Evolutionary conservation across 78 protist species (phyloP), one percentile per base, ranked within the genome.

Genomic region (Dictyostelium firmibasis): DNA sequence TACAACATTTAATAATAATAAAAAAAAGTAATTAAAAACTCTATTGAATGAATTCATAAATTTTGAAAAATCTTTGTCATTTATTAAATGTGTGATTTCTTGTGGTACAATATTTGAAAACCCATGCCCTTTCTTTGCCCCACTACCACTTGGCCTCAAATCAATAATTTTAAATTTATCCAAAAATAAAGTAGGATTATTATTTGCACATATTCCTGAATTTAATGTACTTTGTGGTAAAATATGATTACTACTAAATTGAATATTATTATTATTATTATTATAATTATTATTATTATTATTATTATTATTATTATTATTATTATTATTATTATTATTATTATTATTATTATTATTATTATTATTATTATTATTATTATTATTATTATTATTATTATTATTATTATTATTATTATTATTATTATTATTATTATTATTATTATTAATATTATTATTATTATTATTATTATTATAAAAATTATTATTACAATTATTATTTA

Each of bases 121-220:
- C 0, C 79, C 79, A 72, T 72, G 79, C 0, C 79, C 79, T 16
- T 31, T 14, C 25, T 72, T 72, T 72, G 79, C 79, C 13, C 79
- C 79, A 31, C 41, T 31, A 6, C 79, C 79, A 29, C 33, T 72
- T 31, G 79, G 47, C 14, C 79, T 72, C 14, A 72, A 29, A 72
- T 72, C 79, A 0, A 72, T 72, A 33, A 72, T 72, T 72, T 72
- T 72, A 72, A 33, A 72, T 72, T 72, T 72, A 20, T 72, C 79
- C 18, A 72, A 33, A 72, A 72, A 72, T 18, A 72, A 14, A 18
- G 38, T 33, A 16, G 38, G 47, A 72, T 72, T 72, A 67, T 11
- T 67, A 72, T 33, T 72, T 72, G 79, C 36, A 67, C 31, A 27
- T 27, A 67, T 11, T 11, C 33, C 75, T 57, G 67, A 57, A 57